Base-by-base conservation (phyloP, 106 monocot species). In the Dioscorea alata region DNA sequence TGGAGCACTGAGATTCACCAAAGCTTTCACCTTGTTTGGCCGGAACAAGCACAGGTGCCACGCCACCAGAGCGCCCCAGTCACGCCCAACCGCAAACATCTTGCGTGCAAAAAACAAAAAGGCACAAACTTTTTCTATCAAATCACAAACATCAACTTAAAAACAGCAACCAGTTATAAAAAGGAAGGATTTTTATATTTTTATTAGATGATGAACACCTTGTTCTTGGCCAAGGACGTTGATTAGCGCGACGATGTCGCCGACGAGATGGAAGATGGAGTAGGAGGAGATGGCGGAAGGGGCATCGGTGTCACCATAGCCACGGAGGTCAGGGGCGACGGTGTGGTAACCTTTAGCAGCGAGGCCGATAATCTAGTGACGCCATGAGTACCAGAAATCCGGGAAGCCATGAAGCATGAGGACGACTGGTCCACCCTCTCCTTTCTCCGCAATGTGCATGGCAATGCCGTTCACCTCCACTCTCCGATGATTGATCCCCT, bases 41-140 rank as follows among this genome's bases (percentile, higher is more conserved):
- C 85, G 49, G 57, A 89, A 70, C 63, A 77, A 19, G 74, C 85
- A 89, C 4, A 89, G 74, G 28, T 28, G 20, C 82, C 89, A 89
- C 18, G 85, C 89, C 54, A 80, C 72, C 4, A 75, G 8, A 2
- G 89, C 85, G 17, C 85, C 89, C 89, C 89, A 89, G 71, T 85
- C 89, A 34, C 85, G 85, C 18, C 85, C 89, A 49, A 89, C 89
- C 32, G 85, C 79, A 49, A 89, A 85, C 52, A 89, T 85, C 88
- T 64, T 4, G 13, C n/a, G 13, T 53, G 13, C 54, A 56, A 19
- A 8, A 42, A 42, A 42, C 42, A 8, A 56, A 16, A 53, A 53
- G 14, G 14, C 17, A 3, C 53, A 8, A 59, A 21, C 21, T 59
- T 4, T 59, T 22, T 23, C 8, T 12, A 28, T 59, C 22, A 23